Evolutionary conservation across 108 stramenopile species (phyloP).

Genomic region (Nitzschia sp.): DNA sequence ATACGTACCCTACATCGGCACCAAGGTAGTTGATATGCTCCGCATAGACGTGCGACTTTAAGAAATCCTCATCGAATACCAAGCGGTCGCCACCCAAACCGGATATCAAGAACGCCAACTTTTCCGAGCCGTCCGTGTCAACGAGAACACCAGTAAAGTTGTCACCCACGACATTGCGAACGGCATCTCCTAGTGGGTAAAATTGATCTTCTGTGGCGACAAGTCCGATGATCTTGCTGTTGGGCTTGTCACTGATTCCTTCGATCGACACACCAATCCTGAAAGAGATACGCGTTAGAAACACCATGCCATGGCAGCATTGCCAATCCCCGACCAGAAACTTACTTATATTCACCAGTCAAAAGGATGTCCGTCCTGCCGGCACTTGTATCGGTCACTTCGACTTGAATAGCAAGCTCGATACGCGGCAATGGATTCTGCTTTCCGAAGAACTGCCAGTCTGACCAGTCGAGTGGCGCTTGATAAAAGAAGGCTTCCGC

Average conservation of each 20-base stretch:
- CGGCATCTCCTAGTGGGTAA: neutral
- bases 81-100: constrained; percentile 3
- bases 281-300: too few species aligned
- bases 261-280: neutral
- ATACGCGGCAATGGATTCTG: too few species aligned
- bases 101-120: neutral
- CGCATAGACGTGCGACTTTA: too few species aligned
- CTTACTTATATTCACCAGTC: constrained; percentile 1
- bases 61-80: neutral
- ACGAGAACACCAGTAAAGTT: neutral
- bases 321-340: too few species aligned
- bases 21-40: constrained; percentile 5
- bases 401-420: neutral
- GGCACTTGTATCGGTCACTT: neutral
- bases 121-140: constrained; percentile 14
- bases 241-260: constrained; percentile 3
- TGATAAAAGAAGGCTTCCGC: neutral
- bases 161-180: neutral
- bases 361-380: neutral
- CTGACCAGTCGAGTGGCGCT: constrained; percentile 12
- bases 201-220: neutral
- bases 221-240: neutral
- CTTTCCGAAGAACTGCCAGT: too few species aligned
- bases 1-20: neutral
- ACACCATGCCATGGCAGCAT: too few species aligned